Conservation (phyloP, 2,329 filamentous ascomycete species). For the Alternaria incomplexa region DNA sequence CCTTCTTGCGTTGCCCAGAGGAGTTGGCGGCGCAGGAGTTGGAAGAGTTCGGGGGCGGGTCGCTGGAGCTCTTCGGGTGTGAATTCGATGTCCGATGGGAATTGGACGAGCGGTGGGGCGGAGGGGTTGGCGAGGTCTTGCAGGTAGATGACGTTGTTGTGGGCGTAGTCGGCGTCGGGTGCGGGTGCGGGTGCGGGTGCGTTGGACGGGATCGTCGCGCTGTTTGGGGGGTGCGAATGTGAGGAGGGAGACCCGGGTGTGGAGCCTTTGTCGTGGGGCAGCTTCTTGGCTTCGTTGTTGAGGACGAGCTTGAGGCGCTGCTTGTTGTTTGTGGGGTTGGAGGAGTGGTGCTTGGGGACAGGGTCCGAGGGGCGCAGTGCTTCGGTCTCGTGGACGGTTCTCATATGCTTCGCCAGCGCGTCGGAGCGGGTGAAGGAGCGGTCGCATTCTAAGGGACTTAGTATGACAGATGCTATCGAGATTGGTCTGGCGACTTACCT, state of each 20-base stretch:
- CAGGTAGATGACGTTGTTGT: constrained; percentile 66
- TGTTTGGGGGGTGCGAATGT: constrained; percentile 31
- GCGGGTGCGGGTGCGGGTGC: constrained; percentile 23
- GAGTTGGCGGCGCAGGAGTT: constrained; percentile 66
- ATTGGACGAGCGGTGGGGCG: constrained; percentile 59
- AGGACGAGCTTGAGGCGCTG: constrained; percentile 54
- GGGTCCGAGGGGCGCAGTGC: constrained; percentile 78
- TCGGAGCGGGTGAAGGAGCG: constrained; percentile 95
- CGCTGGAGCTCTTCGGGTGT: constrained; percentile 68
- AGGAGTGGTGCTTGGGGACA: constrained; percentile 68
- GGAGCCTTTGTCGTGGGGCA: constrained; percentile 40
- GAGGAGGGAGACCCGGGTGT: constrained; percentile 45
- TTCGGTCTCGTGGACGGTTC: constrained; percentile 97
- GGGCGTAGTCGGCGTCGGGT: constrained; percentile 51
- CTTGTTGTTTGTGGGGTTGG: constrained; percentile 54
- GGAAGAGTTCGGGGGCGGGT: constrained; percentile 71
- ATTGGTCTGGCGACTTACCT: constrained; percentile 63
- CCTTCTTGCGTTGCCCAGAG: constrained; percentile 74
- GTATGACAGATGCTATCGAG: background rate
- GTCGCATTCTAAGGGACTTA: constrained; percentile 76
- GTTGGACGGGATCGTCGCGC: constrained; percentile 22
- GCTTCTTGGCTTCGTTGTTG: constrained; percentile 42
- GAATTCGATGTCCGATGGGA: constrained; percentile 66
- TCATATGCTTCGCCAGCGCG: constrained; percentile 96
- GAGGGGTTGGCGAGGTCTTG: constrained; percentile 66